phyloP scores from a whole-genome alignment of 2,329 filamentous ascomycete genomes.

The Ophiostoma sp. region DNA sequence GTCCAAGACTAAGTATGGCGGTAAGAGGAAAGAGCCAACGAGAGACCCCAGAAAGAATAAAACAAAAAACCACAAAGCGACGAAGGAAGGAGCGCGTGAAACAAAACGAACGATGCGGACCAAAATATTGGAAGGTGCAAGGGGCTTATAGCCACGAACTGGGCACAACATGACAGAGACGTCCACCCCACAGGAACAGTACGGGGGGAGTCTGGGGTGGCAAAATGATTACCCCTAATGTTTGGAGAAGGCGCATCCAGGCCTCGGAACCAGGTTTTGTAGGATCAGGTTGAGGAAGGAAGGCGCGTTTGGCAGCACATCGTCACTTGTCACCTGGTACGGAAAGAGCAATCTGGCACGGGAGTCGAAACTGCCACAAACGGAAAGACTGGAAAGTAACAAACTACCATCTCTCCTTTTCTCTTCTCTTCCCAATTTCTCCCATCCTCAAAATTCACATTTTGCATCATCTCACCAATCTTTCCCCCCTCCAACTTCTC shows the following conservation, averaged over 20 bases:
- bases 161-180: constrained; percentile 1
- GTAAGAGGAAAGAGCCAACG: constrained; percentile 13
- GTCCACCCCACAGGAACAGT: not conserved
- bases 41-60: not conserved
- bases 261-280: constrained; percentile 2
- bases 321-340: not conserved
- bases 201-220: constrained; percentile 1
- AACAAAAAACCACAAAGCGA: not conserved
- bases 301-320: not conserved
- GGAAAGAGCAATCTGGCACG: not conserved
- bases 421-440: not conserved
- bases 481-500: not conserved
- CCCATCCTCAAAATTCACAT: not conserved
- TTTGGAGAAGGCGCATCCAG: constrained; percentile 15
- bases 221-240: not conserved
- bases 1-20: not conserved
- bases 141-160: not conserved
- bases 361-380: not conserved
- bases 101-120: constrained; percentile 7
- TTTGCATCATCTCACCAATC: not conserved
- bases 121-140: not conserved
- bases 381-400: not conserved
- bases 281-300: not conserved
- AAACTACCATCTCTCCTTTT: not conserved
- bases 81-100: not conserved